These are phyloP conservation scores for Pseudogymnoascus sp. DNA, from an alignment of 2,329 filamentous ascomycete species.

Conservation along the genomic window DNA sequence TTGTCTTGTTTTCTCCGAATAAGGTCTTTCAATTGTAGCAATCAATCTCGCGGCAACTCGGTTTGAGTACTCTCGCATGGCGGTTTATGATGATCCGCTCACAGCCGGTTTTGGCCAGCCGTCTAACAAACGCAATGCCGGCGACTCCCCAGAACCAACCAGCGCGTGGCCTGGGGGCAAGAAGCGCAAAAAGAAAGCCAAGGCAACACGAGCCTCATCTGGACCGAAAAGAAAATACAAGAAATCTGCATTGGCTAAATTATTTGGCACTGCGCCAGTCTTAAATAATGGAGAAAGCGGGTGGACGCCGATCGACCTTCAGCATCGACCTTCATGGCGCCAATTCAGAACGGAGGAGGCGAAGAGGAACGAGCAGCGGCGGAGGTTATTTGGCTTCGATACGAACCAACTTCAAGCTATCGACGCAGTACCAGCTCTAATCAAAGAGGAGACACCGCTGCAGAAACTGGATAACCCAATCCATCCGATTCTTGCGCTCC, in stretches of 20 bases:
- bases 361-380: background rate
- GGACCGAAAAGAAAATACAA: background rate
- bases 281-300: conserved; percentile 1
- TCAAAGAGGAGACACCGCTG: background rate
- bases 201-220: background rate
- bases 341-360: conserved; percentile 5
- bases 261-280: background rate
- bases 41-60: background rate
- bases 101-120: background rate
- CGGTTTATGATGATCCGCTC: background rate
- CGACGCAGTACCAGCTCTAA: background rate
- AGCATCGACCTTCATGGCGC: background rate
- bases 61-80: background rate
- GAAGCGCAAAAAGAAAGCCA: background rate
- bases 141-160: background rate
- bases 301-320: background rate
- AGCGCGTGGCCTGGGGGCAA: background rate
- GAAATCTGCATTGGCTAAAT: conserved; percentile 1
- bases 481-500: background rate
- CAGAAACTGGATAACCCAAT: background rate
- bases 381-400: background rate
- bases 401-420: background rate
- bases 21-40: background rate
- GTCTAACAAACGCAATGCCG: background rate
- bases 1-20: background rate